These are phyloP conservation scores for Collybia sp. DNA, from an alignment of 768 basidiomycete genomes.

Conservation along the genomic window DNA sequence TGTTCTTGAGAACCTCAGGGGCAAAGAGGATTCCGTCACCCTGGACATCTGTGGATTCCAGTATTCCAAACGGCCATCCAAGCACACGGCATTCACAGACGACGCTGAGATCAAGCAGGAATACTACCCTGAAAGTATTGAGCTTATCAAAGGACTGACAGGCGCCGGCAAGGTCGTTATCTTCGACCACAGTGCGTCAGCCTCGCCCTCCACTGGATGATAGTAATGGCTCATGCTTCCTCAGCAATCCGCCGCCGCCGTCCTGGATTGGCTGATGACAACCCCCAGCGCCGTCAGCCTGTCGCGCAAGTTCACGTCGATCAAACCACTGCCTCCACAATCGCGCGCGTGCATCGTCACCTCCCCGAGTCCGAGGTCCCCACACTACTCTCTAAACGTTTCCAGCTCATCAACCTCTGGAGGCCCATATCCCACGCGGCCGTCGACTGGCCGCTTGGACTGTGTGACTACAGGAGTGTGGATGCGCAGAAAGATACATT, in stretches of 20 bases:
- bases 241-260: conserved; percentile 30
- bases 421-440: conserved; percentile 34
- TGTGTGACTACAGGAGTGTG: conserved; percentile 37
- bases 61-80: conserved; percentile 20
- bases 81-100: conserved; percentile 40
- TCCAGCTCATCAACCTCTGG: conserved; percentile 46
- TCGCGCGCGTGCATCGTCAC: conserved; percentile 32
- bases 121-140: conserved; percentile 56
- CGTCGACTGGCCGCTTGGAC: conserved; percentile 31
- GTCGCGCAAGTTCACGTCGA: conserved; percentile 35
- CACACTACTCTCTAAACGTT: conserved; percentile 29
- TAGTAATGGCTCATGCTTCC: neutral
- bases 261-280: conserved; percentile 21
- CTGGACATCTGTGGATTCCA: conserved; percentile 52
- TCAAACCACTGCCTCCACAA: conserved; percentile 29
- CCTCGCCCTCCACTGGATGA: neutral
- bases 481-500: conserved; percentile 26
- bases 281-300: conserved; percentile 27
- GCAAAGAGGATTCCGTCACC: conserved; percentile 35
- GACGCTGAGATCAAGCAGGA: conserved; percentile 42
- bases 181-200: conserved; percentile 58
- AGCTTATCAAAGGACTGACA: conserved; percentile 50
- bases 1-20: conserved; percentile 48
- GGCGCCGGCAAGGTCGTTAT: conserved; percentile 54
- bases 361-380: conserved; percentile 30